Evolutionary conservation across 192 early-diverging fungal genomes (phyloP), one percentile per base, ranked within the genome.

Genomic region (Mortierella alpina): DNA sequence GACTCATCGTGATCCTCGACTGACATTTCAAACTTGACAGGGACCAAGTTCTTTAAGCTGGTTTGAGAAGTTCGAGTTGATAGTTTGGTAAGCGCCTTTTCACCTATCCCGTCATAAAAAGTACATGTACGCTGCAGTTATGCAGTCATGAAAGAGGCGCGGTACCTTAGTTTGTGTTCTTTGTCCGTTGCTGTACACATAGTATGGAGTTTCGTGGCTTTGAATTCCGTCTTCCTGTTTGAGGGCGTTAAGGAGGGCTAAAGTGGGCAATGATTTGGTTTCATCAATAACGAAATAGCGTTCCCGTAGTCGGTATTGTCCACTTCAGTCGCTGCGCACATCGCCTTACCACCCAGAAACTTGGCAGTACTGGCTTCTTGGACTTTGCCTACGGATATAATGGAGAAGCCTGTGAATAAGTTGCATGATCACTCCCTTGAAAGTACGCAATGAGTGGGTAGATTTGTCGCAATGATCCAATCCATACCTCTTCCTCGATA

Each of bases 191-290:
- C 93, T 8, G 85, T 87, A 66, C 93, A 95, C 60, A 91, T 70
- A 4, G 90, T 84, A 62, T 90, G 86, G 0, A 66, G 49, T 63
- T 90, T 92, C 45, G 88, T 85, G 5, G 83, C 72, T 70, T 92
- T 86, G 45, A 89, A 75, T 31, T 84, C 72, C 11, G 84, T 79
- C 11, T 84, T 85, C 56, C 84, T 86, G 46, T 90, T 90, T 4
- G 85, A 85, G 9, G 93, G 93, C 1, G 92, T 93, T 62, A 93
- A 61, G 0, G 92, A 90, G 18, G 93, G 93, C 91, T 93, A 82
- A 20, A n/a, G 46, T 7, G 41, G n/a, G 20, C 45, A 51, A 60
- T 46, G 57, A 8, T 10, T n/a, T 60, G 59, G 59, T 60, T 60
- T 13, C 6, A 60, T 42, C 15, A 41, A 22, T 55, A 20, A 2